Evolutionary conservation across 2,329 filamentous ascomycete species (phyloP).

Genomic region (Curvularia sp.): DNA sequence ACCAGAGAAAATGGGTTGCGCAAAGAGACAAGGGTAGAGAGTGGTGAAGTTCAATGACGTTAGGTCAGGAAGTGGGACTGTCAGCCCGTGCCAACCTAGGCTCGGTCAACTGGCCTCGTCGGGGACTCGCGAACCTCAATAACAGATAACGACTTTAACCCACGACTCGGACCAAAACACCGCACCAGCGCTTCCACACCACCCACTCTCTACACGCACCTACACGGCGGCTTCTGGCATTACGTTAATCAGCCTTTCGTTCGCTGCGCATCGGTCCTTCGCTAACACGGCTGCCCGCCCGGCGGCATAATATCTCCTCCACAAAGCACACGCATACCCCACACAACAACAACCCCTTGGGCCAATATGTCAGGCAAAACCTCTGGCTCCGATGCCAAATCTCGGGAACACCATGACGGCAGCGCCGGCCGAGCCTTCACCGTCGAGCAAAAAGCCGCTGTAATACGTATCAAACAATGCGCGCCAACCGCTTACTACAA

Average conservation of each 20-base stretch:
- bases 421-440: constrained; percentile 82
- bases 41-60: constrained; percentile 37
- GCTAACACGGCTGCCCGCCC: constrained; percentile 14
- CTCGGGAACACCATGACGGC: constrained; percentile 76
- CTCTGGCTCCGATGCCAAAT: constrained; percentile 53
- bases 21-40: constrained; percentile 11
- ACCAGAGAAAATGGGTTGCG: neutral
- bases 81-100: constrained; percentile 33
- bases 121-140: constrained; percentile 23
- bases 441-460: constrained; percentile 87
- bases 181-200: constrained; percentile 3
- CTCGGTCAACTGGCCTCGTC: constrained; percentile 41
- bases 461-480: constrained; percentile 86
- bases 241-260: constrained; percentile 6
- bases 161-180: constrained; percentile 6
- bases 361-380: constrained; percentile 54
- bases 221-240: neutral
- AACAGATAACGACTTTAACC: constrained; percentile 27
- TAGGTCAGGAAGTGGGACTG: constrained; percentile 23
- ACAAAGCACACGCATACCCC: constrained; percentile 9
- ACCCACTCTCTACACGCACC: neutral
- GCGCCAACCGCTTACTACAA: constrained; percentile 91
- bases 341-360: constrained; percentile 11
- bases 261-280: constrained; percentile 15
- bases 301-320: constrained; percentile 15